Conservation (phyloP, 768 basidiomycete genomes). For the Stropharia rugosoannulata region DNA sequence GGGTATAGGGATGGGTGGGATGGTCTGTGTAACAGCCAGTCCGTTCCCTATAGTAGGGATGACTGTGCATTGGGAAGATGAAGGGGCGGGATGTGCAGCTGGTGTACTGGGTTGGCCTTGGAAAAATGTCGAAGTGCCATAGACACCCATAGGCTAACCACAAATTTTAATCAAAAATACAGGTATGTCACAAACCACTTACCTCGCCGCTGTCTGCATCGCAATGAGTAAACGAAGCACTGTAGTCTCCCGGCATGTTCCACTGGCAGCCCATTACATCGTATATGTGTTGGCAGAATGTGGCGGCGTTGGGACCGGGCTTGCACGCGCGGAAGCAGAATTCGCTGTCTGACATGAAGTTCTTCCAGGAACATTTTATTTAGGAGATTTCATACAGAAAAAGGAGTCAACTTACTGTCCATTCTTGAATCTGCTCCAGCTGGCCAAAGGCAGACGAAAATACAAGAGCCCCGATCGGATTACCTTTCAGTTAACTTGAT, state of each 20-base stretch:
- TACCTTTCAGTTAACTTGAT: constrained; percentile 29
- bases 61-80: constrained; percentile 60
- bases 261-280: constrained; percentile 55
- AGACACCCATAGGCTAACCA: constrained; percentile 63
- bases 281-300: constrained; percentile 61
- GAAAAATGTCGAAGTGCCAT: constrained; percentile 62
- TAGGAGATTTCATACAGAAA: background rate
- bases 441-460: constrained; percentile 69
- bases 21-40: constrained; percentile 15
- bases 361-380: constrained; percentile 30
- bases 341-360: constrained; percentile 55
- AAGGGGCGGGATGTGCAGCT: constrained; percentile 51
- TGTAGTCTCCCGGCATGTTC: constrained; percentile 59
- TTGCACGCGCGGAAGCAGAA: constrained; percentile 79
- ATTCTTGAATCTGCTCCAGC: constrained; percentile 62
- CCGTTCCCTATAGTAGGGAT: constrained; percentile 52
- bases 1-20: background rate
- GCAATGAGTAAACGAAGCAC: constrained; percentile 50
- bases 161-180: background rate
- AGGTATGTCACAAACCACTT: background rate
- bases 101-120: constrained; percentile 63
- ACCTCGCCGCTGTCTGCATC: constrained; percentile 51
- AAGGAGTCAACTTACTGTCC: constrained; percentile 52
- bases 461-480: constrained; percentile 68
- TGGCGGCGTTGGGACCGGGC: constrained; percentile 45